A percentile compares a stretch with the other conserved stretches of the same genome.
These are phyloP conservation scores for Sphagnurus paluster DNA, from an alignment of 1,284 basidiomycete species.

Conservation along the genomic window DNA sequence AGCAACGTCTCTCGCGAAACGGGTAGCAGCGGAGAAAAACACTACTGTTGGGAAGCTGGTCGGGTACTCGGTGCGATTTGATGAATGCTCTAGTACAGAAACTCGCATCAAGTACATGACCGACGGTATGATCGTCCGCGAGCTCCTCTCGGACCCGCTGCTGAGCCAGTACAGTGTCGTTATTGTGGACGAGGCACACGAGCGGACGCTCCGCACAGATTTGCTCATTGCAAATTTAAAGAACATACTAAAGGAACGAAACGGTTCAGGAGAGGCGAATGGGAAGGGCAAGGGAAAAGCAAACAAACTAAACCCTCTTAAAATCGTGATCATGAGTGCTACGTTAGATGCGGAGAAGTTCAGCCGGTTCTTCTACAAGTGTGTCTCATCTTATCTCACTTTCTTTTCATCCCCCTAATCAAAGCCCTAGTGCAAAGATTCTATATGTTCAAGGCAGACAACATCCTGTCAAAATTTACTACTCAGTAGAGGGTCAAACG, in stretches of 20 bases:
- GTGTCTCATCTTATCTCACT: constrained; percentile 27
- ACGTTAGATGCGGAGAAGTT: constrained; percentile 96
- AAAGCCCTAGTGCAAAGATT: constrained; percentile 76
- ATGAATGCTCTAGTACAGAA: constrained; percentile 69
- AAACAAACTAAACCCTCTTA: constrained; percentile 58
- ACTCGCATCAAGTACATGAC: constrained; percentile 95
- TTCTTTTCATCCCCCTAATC: constrained; percentile 30
- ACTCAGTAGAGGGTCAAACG: constrained; percentile 69
- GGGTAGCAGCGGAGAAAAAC: constrained; percentile 87
- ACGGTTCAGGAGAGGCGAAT: constrained; percentile 42
- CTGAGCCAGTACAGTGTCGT: constrained; percentile 87
- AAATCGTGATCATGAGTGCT: constrained; percentile 96
- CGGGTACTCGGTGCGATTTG: constrained; percentile 96
- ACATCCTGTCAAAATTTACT: constrained; percentile 84
- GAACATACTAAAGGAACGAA: constrained; percentile 77
- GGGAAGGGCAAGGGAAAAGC: constrained; percentile 32
- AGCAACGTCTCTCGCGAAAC: constrained; percentile 87
- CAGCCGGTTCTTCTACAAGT: constrained; percentile 85
- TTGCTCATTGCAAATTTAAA: constrained; percentile 92
- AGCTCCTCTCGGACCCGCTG: constrained; percentile 78
- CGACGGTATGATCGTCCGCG: constrained; percentile 95
- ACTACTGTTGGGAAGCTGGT: constrained; percentile 71
- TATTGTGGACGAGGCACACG: constrained; percentile 97
- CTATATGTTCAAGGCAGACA: constrained; percentile 93
- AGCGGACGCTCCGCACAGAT: constrained; percentile 93